Evolutionary conservation across 2,329 filamentous ascomycete species (phyloP).

Genomic region (Catunica adiposa): DNA sequence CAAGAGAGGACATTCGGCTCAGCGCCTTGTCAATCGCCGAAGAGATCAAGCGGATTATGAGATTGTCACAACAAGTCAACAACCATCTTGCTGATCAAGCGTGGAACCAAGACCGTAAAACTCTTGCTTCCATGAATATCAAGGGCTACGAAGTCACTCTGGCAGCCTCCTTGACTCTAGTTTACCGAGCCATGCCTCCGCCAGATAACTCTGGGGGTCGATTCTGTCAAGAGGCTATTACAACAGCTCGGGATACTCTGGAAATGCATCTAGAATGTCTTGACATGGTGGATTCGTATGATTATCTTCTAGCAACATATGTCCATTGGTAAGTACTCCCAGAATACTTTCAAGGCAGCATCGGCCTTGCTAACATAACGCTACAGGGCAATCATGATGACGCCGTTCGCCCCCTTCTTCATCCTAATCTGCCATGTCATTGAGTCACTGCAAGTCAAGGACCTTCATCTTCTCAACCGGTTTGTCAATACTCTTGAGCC

Average conservation of each 20-base stretch:
- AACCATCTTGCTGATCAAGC: constrained; percentile 24
- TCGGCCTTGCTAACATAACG: background rate
- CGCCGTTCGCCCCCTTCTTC: constrained; percentile 43
- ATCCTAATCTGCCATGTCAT: constrained; percentile 42
- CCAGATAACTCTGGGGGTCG: constrained; percentile 26
- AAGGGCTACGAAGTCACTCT: constrained; percentile 32
- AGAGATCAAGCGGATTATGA: constrained; percentile 24
- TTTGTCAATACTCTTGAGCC: constrained; percentile 41
- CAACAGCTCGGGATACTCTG: constrained; percentile 33
- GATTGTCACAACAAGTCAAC: constrained; percentile 22
- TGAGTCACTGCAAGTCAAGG: constrained; percentile 34
- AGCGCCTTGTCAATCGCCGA: constrained; percentile 25
- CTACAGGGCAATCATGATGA: constrained; percentile 35
- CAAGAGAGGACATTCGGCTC: constrained; percentile 25
- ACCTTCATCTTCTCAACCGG: constrained; percentile 37
- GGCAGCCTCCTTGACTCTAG: constrained; percentile 32
- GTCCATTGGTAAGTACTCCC: constrained; percentile 33
- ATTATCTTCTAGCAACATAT: constrained; percentile 29
- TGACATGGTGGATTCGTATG: constrained; percentile 25
- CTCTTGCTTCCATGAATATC: constrained; percentile 28
- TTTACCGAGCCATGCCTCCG: constrained; percentile 36
- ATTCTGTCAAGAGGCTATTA: constrained; percentile 33
- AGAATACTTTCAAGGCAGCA: background rate
- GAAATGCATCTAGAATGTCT: constrained; percentile 30
- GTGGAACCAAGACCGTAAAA: constrained; percentile 24